A percentile compares a stretch with the other conserved stretches of the same genome.
phyloP scores from a whole-genome alignment of 345 rosid species.

The Gossypioides kirkii region DNA sequence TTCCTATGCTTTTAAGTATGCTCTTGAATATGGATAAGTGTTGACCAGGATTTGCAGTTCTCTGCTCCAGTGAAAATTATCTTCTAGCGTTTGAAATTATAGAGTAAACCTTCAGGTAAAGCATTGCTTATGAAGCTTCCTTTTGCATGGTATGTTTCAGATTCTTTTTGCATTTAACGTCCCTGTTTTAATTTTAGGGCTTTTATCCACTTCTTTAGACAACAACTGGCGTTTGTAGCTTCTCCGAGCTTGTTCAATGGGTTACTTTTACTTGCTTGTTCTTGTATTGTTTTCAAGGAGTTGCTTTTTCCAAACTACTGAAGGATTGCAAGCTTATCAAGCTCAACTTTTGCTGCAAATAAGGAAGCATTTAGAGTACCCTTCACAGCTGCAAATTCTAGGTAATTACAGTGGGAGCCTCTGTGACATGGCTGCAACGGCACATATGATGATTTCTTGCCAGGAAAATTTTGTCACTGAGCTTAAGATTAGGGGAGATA shows the following conservation, averaged over 20 bases:
- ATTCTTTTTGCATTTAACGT: constrained; percentile 5
- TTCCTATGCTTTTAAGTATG: neutral
- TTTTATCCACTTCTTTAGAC: constrained; percentile 14
- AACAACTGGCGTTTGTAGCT: constrained; percentile 15
- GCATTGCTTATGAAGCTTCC: constrained; percentile 6
- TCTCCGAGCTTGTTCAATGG: constrained; percentile 35
- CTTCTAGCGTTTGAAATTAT: neutral
- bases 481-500: constrained; percentile 80
- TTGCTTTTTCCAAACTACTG: constrained; percentile 32
- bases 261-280: constrained; percentile 25
- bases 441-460: constrained; percentile 57
- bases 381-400: constrained; percentile 55
- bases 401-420: constrained; percentile 58
- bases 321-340: constrained; percentile 58
- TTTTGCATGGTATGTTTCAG: constrained; percentile 17
- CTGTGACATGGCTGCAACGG: constrained; percentile 56
- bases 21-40: neutral
- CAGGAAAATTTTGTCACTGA: constrained; percentile 56
- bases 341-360: constrained; percentile 62
- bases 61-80: neutral
- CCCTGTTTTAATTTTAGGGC: constrained; percentile 22
- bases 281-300: constrained; percentile 39
- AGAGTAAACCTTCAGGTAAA: constrained; percentile 13
- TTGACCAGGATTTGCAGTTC: constrained; percentile 7
- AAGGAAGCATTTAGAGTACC: constrained; percentile 82